phyloP scores from a whole-genome alignment of 441 rosid genomes.

The Breynia disticha region DNA sequence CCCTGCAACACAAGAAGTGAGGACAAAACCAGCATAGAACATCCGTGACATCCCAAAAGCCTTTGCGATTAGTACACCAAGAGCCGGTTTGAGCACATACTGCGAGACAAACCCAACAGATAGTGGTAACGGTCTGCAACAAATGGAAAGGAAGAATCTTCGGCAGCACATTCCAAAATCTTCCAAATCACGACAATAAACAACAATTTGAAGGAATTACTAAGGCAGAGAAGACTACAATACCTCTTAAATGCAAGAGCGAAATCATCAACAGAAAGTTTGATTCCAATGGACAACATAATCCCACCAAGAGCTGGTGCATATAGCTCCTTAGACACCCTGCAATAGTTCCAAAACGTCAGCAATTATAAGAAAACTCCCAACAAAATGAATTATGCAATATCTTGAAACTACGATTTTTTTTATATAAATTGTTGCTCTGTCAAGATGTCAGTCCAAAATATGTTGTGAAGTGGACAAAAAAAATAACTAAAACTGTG shows the following conservation, averaged over 20 bases:
- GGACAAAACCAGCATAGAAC: conserved; percentile 79
- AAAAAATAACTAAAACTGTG: too few relatives aligned
- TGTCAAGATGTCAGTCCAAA: too few relatives aligned
- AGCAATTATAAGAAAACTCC: neutral
- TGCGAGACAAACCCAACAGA: conserved; percentile 71
- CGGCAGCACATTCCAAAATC: conserved; percentile 10
- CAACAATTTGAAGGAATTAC: neutral
- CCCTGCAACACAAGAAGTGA: conserved; percentile 80
- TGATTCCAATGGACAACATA: conserved; percentile 87
- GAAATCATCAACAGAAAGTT: conserved; percentile 69
- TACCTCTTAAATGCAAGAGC: conserved; percentile 84
- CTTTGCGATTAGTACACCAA: conserved; percentile 61
- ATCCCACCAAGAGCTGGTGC: conserved; percentile 98
- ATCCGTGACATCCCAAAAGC: conserved; percentile 58
- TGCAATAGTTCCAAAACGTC: conserved; percentile 21
- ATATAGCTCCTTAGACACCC: conserved; percentile 89
- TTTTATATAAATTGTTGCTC: too few relatives aligned
- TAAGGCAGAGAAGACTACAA: neutral
- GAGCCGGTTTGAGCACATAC: conserved; percentile 68
- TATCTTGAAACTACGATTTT: too few relatives aligned
- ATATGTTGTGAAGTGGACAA: too few relatives aligned
- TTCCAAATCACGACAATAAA: neutral
- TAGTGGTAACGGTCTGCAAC: conserved; percentile 72
- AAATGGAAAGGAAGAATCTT: conserved; percentile 13
- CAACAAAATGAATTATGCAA: too few relatives aligned